These are phyloP conservation scores for Cryphonectria carpinicola DNA, from an alignment of 2,329 filamentous ascomycete genomes.

Conservation along the genomic window DNA sequence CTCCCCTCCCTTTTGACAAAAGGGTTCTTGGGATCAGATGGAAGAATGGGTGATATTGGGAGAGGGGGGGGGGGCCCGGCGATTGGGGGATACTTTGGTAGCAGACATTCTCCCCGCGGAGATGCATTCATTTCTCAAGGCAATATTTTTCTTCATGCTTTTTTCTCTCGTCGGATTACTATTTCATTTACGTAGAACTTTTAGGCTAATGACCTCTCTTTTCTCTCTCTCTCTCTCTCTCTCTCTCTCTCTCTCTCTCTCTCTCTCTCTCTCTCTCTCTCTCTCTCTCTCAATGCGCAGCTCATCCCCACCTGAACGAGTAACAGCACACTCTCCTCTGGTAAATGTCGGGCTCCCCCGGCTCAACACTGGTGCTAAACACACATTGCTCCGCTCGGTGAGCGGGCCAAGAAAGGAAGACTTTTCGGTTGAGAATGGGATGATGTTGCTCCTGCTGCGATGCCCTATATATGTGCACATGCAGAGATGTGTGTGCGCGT, in stretches of 20 bases:
- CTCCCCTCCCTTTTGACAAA: too few species aligned
- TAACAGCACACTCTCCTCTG: not conserved
- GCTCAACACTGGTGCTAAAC: conserved; percentile 7
- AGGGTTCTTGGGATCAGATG: not conserved
- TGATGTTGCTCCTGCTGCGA: not conserved
- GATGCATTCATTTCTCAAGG: not conserved
- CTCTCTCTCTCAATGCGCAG: too few species aligned
- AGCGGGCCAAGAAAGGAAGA: not conserved
- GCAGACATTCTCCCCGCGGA: not conserved
- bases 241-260: too few species aligned
- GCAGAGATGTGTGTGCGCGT: too few species aligned
- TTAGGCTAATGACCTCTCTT: conserved; percentile 9
- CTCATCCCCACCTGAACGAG: not conserved
- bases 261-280: too few species aligned
- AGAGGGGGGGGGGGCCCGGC: too few species aligned
- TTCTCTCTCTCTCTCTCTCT: not conserved
- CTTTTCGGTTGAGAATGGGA: not conserved
- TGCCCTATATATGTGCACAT: not conserved
- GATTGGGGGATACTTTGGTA: not conserved
- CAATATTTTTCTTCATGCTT: not conserved
- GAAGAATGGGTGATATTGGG: not conserved
- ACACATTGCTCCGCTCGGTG: conserved; percentile 3
- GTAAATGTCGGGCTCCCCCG: not conserved
- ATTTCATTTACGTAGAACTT: conserved; percentile 19
- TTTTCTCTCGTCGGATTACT: conserved; percentile 21